Evolutionary conservation across 352 stramenopile genomes (phyloP).

Genomic region (Hyaloperonospora arabidopsidis): DNA sequence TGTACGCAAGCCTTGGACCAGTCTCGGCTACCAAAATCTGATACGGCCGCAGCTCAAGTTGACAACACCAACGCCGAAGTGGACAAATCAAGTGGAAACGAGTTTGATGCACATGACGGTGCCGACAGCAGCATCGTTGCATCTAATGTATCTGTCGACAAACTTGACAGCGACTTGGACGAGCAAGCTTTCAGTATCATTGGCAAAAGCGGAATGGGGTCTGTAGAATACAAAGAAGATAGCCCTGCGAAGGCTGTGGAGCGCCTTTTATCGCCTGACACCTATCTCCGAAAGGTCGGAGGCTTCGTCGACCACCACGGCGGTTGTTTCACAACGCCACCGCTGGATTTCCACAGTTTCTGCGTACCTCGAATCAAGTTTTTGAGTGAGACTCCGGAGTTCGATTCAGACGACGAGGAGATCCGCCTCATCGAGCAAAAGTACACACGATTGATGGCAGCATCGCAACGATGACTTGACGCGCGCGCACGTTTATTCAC

Average conservation of each 20-base stretch:
- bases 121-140: constrained; percentile 1
- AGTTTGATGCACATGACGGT: constrained; percentile 2
- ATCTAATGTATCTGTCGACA: constrained; percentile 13
- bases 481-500: constrained; percentile 2
- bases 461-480: constrained; percentile 13
- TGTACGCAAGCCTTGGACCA: constrained; percentile 8
- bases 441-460: constrained; percentile 44
- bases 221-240: constrained; percentile 11
- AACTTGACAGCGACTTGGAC: constrained; percentile 5
- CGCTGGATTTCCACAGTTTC: constrained; percentile 56
- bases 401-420: constrained; percentile 73
- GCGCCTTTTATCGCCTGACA: constrained; percentile 35
- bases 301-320: constrained; percentile 41
- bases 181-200: not conserved
- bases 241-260: constrained; percentile 19
- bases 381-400: constrained; percentile 24
- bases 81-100: constrained; percentile 1
- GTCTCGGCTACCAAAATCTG: constrained; percentile 7
- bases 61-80: constrained; percentile 2
- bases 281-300: constrained; percentile 40
- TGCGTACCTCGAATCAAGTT: constrained; percentile 77
- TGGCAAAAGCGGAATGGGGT: not conserved
- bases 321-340: constrained; percentile 41
- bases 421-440: constrained; percentile 71
- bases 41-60: constrained; percentile 4